Percentiles rank a stretch among this genome's conserved stretches.
Conservation (phyloP, 2,329 filamentous ascomycete genomes). For the Boeremia lycopersici region DNA sequence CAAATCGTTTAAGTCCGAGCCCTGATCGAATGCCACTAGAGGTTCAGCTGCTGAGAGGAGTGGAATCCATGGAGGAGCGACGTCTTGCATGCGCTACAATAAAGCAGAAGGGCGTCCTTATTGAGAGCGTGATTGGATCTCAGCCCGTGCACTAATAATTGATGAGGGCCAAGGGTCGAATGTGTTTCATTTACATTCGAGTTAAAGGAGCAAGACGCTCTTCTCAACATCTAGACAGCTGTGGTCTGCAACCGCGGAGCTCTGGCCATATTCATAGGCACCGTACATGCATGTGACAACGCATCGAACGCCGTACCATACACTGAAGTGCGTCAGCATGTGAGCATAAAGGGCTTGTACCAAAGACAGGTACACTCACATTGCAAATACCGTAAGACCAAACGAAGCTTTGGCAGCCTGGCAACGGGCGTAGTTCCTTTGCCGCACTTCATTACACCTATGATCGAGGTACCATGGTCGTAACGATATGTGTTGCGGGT, state of each 20-base stretch:
- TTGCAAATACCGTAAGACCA: conserved; percentile 14
- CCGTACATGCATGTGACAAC: conserved; percentile 22
- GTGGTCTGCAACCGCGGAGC: background rate
- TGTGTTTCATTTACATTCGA: background rate
- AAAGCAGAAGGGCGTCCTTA: background rate
- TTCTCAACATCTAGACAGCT: background rate
- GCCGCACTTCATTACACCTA: conserved; percentile 13
- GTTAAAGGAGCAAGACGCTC: background rate
- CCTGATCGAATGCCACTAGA: too few relatives aligned
- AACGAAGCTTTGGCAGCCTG: conserved; percentile 12
- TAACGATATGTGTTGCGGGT: conserved; percentile 19
- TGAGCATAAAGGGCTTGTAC: background rate
- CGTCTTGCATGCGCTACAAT: too few relatives aligned
- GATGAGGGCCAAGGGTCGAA: background rate
- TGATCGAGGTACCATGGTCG: conserved; percentile 29
- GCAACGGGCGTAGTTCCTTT: conserved; percentile 8
- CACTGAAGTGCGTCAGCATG: background rate
- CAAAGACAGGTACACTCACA: conserved; percentile 11
- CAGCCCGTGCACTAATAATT: background rate
- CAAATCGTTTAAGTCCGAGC: too few relatives aligned
- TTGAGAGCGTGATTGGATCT: background rate
- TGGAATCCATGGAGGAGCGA: too few relatives aligned
- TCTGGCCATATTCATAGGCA: conserved; percentile 11
- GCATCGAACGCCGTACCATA: conserved; percentile 21
- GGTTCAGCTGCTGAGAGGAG: too few relatives aligned